Base-by-base conservation (phyloP, 441 rosid genomes). In the Flueggea neowawraea region DNA sequence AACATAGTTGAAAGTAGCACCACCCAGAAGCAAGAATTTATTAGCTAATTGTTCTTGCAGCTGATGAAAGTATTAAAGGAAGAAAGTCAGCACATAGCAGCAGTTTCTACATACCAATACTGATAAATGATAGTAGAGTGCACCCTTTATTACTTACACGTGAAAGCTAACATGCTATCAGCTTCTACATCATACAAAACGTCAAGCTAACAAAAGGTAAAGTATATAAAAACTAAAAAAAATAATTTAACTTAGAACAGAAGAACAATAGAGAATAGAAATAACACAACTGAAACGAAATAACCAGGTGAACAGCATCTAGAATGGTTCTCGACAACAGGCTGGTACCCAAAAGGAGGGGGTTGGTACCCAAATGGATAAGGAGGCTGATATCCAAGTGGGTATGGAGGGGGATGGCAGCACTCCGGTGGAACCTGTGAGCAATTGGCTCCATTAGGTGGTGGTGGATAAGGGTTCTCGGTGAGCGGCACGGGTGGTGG, bases 371-470 rank as follows among this genome's bases (percentile, higher is more conserved):
- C 69, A 55, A 58, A 55, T 48, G 69, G 58, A 61, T 39, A 72
- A 51, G 78, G 78, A 45, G 78, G 68, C 57, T 61, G 71, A 66
- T 62, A 60, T 14, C 69, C 80, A 17, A 63, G 64, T 61, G 88
- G 83, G 60, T 68, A 64, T 8, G 89, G 86, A 53, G 85, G 75
- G 52, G 74, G 68, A 22, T 62, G 67, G 69, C 87, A 79, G 69
- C 82, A 78, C 69, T 70, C 68, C 1, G 57, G 64, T 4, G 84
- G 77, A 71, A 68, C 61, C 0, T 78, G 82, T 16, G 90, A 58
- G 47, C 81, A 78, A 31, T 74, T 70, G 49, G n/a, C 69, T 67
- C 62, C n/a, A n/a, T n/a, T n/a, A n/a, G n/a, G n/a, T n/a, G n/a
- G n/a, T 72, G 74, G 75, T 14, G 80, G 2, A 4, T 36, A 36